Conservation (phyloP, 2,329 filamentous ascomycete genomes). For the Colletotrichum godetiae region DNA sequence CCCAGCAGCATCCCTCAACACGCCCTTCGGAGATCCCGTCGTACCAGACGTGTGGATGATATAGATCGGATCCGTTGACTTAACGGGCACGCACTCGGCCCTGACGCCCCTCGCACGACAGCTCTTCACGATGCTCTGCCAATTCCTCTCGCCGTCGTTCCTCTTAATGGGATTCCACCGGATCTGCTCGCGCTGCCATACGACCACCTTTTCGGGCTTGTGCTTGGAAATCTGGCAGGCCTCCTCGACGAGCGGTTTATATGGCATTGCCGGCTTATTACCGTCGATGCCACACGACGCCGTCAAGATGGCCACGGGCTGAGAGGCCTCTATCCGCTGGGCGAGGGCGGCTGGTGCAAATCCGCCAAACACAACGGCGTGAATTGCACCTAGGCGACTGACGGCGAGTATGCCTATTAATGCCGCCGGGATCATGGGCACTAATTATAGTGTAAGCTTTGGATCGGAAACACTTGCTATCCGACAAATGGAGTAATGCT, state of each 20-base stretch:
- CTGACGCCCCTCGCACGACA: conserved; percentile 74
- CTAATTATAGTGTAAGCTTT: conserved; percentile 51
- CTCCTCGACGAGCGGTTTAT: conserved; percentile 80
- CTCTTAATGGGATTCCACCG: conserved; percentile 79
- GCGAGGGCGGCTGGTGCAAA: conserved; percentile 86
- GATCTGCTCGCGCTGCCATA: conserved; percentile 86
- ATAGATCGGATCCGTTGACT: conserved; percentile 84
- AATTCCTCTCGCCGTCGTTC: conserved; percentile 77
- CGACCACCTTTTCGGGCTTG: conserved; percentile 78
- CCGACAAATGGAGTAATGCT: conserved; percentile 41
- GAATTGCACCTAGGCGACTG: conserved; percentile 84
- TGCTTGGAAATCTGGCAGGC: conserved; percentile 75
- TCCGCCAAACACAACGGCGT: conserved; percentile 93
- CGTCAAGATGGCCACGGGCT: conserved; percentile 81
- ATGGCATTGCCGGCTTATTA: conserved; percentile 80
- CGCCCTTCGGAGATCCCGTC: conserved; percentile 85
- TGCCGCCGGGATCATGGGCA: conserved; percentile 95
- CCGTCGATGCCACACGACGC: conserved; percentile 95
- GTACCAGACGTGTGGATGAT: conserved; percentile 91
- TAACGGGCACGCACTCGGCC: conserved; percentile 81
- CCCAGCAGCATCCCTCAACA: conserved; percentile 84
- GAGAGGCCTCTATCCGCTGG: conserved; percentile 87
- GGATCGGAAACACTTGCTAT: not conserved
- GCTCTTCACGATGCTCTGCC: conserved; percentile 81
- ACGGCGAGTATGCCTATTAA: conserved; percentile 88